Percentiles rank a stretch among this genome's conserved stretches.
Conservation (phyloP, 768 basidiomycete genomes). For the Chalciporus piperatus region DNA sequence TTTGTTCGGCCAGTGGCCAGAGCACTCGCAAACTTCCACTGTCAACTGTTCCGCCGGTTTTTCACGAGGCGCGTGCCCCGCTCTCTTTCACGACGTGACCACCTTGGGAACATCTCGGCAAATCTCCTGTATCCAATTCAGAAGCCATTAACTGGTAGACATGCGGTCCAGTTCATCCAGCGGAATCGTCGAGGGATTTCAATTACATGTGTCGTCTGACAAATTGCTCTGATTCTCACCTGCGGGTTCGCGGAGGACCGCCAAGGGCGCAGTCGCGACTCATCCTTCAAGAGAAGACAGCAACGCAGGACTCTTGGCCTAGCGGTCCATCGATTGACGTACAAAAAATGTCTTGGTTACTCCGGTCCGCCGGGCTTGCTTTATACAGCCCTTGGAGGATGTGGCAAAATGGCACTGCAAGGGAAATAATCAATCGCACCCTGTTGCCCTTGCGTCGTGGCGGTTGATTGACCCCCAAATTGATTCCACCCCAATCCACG, state of each 20-base stretch:
- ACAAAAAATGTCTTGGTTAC: not conserved
- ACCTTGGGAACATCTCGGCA: slow-evolving; percentile 29
- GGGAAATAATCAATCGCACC: not conserved
- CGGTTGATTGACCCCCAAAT: slow-evolving; percentile 5
- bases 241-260: slow-evolving; percentile 10
- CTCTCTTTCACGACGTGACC: slow-evolving; percentile 12
- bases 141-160: not conserved
- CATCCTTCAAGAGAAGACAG: not conserved
- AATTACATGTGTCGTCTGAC: not conserved
- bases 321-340: not conserved
- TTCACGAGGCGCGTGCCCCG: slow-evolving; percentile 3
- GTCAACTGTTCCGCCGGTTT: no score
- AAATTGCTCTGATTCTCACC: slow-evolving; percentile 18
- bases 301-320: not conserved
- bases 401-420: not conserved
- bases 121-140: slow-evolving; percentile 3
- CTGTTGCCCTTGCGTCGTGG: not conserved
- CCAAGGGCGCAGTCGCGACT: slow-evolving; percentile 12
- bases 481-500: not conserved
- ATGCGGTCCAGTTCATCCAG: not conserved
- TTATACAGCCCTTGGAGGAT: not conserved
- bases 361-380: not conserved
- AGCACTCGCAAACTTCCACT: no score
- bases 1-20: no score
- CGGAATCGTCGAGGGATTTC: slow-evolving; percentile 1